Evolutionary conservation across 2,329 filamentous ascomycete genomes (phyloP), one percentile per base, ranked within the genome.

Genomic region (Plectosphaerella cucumerina): DNA sequence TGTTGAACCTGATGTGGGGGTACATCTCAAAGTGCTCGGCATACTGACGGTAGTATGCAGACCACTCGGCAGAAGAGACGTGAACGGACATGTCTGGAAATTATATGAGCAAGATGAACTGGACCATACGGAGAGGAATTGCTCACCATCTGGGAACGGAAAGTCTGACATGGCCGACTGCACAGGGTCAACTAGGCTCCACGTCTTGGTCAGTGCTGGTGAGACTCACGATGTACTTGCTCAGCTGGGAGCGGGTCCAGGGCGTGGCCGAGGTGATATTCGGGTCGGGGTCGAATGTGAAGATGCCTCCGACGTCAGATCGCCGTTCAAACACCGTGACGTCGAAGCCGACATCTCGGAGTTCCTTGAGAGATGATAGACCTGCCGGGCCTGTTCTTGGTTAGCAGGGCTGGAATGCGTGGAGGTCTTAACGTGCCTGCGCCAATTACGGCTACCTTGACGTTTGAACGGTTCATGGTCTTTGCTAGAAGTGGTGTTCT

Each of bases 241-340:
- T 62, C 10, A 61, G 46, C 39, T 62, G 58, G 1, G 58, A 48
- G 11, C 50, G 52, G 2, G 59, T 62, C 18, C 44, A 44, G n/a
- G 33, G 45, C 2, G 57, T 57, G 8, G 53, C 56, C 1, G 60
- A 62, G 1, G 59, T 61, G 44, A 59, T 50, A 11, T 49, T 47
- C 0, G 58, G 57, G 23, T 60, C 55, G 2, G 59, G 55, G 3
- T 55, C 56, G 37, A 60, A 60, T 0, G 55, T 56, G 56, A 59
- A 63, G 6, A 62, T 6, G 5, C 61, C 60, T 0, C 60, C 60
- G 3, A 54, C 58, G 2, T 60, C 50, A 22, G 51, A 48, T 23
- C 59, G 55, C 46, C 58, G 53, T 49, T 62, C 59, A 23, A 59
- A 62, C 14, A 52, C 53, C 6, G 58, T 62, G 20, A 60, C 56